Evolutionary conservation across 192 early-diverging fungal genomes (phyloP).

Genomic region (Linnemannia exigua): DNA sequence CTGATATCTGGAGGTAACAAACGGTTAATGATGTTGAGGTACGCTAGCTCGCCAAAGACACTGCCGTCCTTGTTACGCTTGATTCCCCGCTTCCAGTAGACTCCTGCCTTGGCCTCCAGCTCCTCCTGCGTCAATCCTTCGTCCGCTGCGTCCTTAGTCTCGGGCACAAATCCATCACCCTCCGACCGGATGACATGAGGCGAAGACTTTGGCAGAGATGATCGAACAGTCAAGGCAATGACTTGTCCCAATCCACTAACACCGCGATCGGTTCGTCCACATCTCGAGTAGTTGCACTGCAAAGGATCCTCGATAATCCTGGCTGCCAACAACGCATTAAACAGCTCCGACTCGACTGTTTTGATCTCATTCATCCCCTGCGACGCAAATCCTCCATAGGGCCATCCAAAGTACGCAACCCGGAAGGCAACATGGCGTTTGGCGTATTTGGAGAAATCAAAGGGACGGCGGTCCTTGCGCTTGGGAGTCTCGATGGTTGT

Average conservation of each 20-base stretch:
- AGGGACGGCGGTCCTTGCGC: constrained; percentile 60
- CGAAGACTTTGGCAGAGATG: constrained; percentile 64
- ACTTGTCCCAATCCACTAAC: constrained; percentile 95
- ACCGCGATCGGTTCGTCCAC: constrained; percentile 90
- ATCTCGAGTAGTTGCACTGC: constrained; percentile 83
- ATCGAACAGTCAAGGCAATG: constrained; percentile 83
- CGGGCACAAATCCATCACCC: constrained; percentile 34
- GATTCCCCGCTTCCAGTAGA: constrained; percentile 39
- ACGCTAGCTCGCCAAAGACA: constrained; percentile 78
- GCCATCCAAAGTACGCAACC: constrained; percentile 93
- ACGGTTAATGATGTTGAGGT: constrained; percentile 86
- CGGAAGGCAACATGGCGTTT: constrained; percentile 87
- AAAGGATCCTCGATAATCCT: constrained; percentile 80
- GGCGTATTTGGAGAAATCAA: constrained; percentile 85
- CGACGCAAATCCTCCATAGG: constrained; percentile 88
- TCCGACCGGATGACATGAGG: constrained; percentile 55
- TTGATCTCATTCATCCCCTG: constrained; percentile 73
- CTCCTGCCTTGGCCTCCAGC: constrained; percentile 35
- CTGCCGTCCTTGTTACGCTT: constrained; percentile 50
- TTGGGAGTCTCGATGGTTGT: constrained; percentile 40
- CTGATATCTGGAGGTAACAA: constrained; percentile 91
- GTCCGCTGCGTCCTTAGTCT: neutral
- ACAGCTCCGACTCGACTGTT: constrained; percentile 90
- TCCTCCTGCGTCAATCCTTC: constrained; percentile 33
- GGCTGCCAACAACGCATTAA: constrained; percentile 81